Evolutionary conservation across 2,329 filamentous ascomycete genomes (phyloP).

Genomic region (Phyllosticta citrichinensis): DNA sequence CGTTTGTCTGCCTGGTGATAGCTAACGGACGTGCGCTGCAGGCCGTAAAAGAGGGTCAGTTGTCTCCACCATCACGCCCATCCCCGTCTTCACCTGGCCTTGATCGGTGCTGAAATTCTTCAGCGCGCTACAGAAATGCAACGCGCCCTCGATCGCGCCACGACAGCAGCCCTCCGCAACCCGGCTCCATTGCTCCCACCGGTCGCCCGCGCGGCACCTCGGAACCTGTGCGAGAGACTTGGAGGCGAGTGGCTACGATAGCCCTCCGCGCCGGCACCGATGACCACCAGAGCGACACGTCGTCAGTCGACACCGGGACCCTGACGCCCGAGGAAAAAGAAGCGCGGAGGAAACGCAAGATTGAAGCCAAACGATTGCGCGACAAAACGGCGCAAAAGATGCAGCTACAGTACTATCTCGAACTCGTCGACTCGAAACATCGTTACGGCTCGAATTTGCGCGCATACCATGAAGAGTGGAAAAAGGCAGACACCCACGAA

Average conservation of each 20-base stretch:
- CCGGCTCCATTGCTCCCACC: conserved; percentile 14
- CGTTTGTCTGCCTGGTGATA: not conserved
- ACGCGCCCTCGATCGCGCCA: conserved; percentile 36
- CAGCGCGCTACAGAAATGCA: conserved; percentile 44
- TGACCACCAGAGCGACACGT: conserved; percentile 33
- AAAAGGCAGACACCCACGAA: conserved; percentile 62
- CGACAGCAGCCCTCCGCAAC: conserved; percentile 13
- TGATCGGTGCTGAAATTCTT: conserved; percentile 18
- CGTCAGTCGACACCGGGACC: conserved; percentile 38
- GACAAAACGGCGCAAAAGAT: conserved; percentile 52
- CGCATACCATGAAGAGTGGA: conserved; percentile 78
- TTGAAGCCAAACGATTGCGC: conserved; percentile 45
- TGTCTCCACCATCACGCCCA: conserved; percentile 10
- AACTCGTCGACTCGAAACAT: conserved; percentile 82
- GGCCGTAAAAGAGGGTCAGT: conserved; percentile 41
- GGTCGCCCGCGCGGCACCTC: conserved; percentile 19
- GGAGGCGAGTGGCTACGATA: conserved; percentile 64
- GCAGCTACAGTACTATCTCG: conserved; percentile 67
- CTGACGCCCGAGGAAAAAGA: conserved; percentile 26
- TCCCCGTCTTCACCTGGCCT: not conserved
- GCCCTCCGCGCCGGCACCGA: conserved; percentile 64
- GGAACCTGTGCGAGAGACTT: conserved; percentile 53
- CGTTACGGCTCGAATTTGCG: conserved; percentile 76
- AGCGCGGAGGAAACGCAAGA: conserved; percentile 24
- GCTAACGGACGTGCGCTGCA: conserved; percentile 22